Base-by-base conservation (phyloP, 2,329 filamentous ascomycete genomes). In the Hypoxylon sp. region DNA sequence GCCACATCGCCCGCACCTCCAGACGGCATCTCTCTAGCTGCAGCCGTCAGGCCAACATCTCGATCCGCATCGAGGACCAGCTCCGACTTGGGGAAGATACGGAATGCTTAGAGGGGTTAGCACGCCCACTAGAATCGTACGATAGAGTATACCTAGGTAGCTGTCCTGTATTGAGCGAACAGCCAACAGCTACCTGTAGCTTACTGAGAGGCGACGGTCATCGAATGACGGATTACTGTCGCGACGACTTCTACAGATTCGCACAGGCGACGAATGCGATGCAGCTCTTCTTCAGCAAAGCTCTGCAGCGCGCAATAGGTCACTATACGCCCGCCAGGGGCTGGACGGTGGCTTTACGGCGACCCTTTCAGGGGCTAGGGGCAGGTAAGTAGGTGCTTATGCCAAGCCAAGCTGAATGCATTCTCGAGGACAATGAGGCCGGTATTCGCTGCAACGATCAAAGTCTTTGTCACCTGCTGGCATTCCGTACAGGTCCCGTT, bases 361-460 rank as follows among this genome's bases (percentile, higher is more conserved):
- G 24, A 51, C 42, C 24, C 40, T 58, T 5, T 48, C 48, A 52
- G 43, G 48, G 20, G 40, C 55, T 24, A 40, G 18, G 2, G n/a
- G 48, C 40, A 18, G 23, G n/a, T n/a, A n/a, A 38, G 24, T 17
- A n/a, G 17, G 10, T 18, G 40, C 20, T 42, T 18, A 42, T 17
- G 55, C 52, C 52, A 62, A 59, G 55, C 33, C 51, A 48, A 62
- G 55, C 59, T 59, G 52, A 56, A 59, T 48, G 11, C 24, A 58
- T 62, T 53, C 55, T 42, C 18, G 55, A 37, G 38, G 11, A 43
- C 23, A 49, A 26, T 8, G 38, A 20, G 45, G 20, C 13, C 41
- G 37, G 47, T 24, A 45, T 20, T 46, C 27, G 20, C 35, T n/a
- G 17, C 21, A 37, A 40, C 48, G 6, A 9, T 43, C 13, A n/a